Evolutionary conservation across 805 yeast genomes (phyloP).

Genomic region (Suhomyces sp.): DNA sequence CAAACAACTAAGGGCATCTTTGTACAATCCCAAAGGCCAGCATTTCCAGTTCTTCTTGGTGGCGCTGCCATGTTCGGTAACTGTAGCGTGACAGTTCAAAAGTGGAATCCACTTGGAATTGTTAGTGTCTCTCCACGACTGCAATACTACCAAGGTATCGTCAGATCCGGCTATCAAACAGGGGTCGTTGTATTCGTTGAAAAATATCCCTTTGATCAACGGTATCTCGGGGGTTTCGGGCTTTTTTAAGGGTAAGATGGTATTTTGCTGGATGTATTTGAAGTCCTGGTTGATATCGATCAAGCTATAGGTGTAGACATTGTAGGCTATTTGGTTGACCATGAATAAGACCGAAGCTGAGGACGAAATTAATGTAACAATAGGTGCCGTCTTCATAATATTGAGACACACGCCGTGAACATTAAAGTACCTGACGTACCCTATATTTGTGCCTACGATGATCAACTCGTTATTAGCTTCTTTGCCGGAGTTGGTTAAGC

Average conservation of each 20-base stretch:
- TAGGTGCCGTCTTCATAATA: slow-evolving; percentile 68
- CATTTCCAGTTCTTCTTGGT: slow-evolving; percentile 54
- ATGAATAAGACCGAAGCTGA: slow-evolving; percentile 50
- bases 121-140: slow-evolving; percentile 71
- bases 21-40: slow-evolving; percentile 85
- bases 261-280: slow-evolving; percentile 38
- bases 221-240: slow-evolving; percentile 22
- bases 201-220: slow-evolving; percentile 68
- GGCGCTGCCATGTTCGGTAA: slow-evolving; percentile 49
- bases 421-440: slow-evolving; percentile 70
- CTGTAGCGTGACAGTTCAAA: slow-evolving; percentile 51
- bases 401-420: slow-evolving; percentile 69
- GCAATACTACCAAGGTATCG: slow-evolving; percentile 65
- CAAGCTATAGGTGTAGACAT: slow-evolving; percentile 44
- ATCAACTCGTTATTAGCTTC: slow-evolving; percentile 38
- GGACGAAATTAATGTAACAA: slow-evolving; percentile 67
- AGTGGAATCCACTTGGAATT: slow-evolving; percentile 89
- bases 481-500: slow-evolving; percentile 38
- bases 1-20: slow-evolving; percentile 69
- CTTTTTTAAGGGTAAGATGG: slow-evolving; percentile 32
- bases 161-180: slow-evolving; percentile 73
- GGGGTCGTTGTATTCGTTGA: slow-evolving; percentile 88
- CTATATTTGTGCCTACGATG: slow-evolving; percentile 70
- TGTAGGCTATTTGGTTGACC: slow-evolving; percentile 41
- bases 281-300: slow-evolving; percentile 45